Conservation (phyloP, 2,329 filamentous ascomycete species). For the Fusarium cyanostomum region DNA sequence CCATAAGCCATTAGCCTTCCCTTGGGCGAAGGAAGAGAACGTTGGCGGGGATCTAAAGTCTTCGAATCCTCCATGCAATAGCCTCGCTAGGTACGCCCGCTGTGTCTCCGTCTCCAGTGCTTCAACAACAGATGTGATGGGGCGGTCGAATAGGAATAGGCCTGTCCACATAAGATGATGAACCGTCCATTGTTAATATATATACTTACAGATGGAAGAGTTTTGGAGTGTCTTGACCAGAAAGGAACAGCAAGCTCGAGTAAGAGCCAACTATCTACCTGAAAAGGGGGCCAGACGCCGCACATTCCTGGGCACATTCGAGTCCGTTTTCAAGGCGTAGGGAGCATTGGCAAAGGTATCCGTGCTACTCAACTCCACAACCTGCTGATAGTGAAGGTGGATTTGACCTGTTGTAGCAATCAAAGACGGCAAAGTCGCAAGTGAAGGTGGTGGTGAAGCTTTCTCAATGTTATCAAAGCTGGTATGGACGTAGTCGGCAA, state of each 20-base stretch:
- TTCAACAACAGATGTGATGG: neutral
- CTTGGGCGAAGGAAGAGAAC: accelerated
- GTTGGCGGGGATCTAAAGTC: neutral
- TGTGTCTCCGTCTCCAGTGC: neutral
- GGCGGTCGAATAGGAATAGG: neutral
- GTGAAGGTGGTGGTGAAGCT: accelerated
- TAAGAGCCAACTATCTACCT: neutral
- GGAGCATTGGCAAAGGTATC: accelerated
- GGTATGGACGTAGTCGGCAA: neutral
- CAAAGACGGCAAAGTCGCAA: neutral
- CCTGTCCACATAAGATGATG: neutral
- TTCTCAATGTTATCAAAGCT: neutral
- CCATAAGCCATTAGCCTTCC: accelerated
- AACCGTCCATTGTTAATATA: too few species aligned
- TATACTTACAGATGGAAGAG: neutral
- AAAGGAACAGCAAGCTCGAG: neutral
- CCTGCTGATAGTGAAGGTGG: neutral
- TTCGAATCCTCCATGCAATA: neutral
- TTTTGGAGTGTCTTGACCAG: neutral
- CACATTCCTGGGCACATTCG: neutral
- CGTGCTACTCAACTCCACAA: neutral
- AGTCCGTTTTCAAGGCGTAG: neutral
- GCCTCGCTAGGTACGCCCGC: neutral
- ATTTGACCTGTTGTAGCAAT: neutral
- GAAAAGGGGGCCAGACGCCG: neutral